These are phyloP conservation scores for Tulasnella sp. DNA, from an alignment of 768 basidiomycete genomes.

Conservation along the genomic window DNA sequence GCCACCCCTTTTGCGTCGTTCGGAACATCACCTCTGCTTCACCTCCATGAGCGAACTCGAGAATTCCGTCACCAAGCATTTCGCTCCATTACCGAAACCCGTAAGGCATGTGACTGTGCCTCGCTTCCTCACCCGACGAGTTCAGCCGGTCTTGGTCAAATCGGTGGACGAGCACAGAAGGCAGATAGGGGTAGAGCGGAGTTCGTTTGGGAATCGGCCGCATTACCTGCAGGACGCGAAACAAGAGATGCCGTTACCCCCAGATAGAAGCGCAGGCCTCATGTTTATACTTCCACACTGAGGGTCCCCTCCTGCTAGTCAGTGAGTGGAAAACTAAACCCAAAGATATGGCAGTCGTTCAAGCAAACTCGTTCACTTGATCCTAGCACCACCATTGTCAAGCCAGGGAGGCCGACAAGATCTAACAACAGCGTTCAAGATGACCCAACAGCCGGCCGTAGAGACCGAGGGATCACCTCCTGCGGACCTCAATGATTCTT, in stretches of 20 bases:
- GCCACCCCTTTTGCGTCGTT: too few relatives aligned
- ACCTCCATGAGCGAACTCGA: too few relatives aligned
- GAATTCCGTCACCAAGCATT: too few relatives aligned
- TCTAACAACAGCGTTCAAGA: neutral
- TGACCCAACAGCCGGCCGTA: neutral
- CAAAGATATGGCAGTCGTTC: neutral
- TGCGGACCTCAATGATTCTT: neutral
- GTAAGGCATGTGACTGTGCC: too few relatives aligned
- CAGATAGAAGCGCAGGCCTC: neutral
- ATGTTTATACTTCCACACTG: neutral
- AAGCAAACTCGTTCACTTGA: neutral
- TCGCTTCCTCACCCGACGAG: too few relatives aligned
- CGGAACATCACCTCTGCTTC: too few relatives aligned
- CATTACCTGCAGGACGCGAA: neutral
- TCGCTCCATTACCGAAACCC: too few relatives aligned
- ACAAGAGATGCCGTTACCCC: neutral
- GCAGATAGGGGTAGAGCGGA: neutral
- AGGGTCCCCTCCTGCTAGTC: neutral
- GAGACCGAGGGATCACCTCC: neutral
- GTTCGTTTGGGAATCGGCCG: neutral
- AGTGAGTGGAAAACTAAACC: neutral
- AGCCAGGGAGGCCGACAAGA: neutral
- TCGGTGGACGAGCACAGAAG: neutral
- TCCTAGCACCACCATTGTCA: neutral
- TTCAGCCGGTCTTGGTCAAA: too few relatives aligned